Conservation (phyloP, 78 protist genomes). For the Dictyostelium intermedium region DNA sequence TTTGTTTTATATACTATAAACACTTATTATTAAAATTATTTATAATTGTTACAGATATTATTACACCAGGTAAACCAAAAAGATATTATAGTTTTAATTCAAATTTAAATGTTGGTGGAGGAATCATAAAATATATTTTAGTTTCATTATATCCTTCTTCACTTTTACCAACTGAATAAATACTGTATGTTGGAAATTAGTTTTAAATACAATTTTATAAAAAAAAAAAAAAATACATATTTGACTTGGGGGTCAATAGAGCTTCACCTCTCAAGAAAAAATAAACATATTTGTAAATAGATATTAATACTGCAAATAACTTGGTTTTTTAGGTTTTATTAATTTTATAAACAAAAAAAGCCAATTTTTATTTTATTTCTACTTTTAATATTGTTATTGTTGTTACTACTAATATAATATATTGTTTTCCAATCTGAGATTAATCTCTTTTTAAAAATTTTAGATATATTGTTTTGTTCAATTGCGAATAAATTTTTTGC, state of each 20-base stretch:
- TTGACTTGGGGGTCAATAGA: too few species aligned
- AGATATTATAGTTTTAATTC: slow-evolving; percentile 55
- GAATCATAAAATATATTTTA: slow-evolving; percentile 40
- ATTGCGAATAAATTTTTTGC: slow-evolving; percentile 3
- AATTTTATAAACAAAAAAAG: too few species aligned
- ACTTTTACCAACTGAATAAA: slow-evolving; percentile 15
- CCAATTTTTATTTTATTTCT: too few species aligned
- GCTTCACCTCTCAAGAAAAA: background rate
- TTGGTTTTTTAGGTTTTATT: background rate
- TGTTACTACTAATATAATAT: too few species aligned
- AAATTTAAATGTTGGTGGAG: slow-evolving; percentile 64
- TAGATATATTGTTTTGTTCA: background rate
- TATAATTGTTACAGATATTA: background rate
- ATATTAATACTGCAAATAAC: too few species aligned
- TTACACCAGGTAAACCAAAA: slow-evolving; percentile 65
- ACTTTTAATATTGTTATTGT: too few species aligned
- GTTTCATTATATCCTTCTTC: slow-evolving; percentile 60
- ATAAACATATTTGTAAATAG: background rate
- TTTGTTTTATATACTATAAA: background rate
- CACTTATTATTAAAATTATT: background rate
- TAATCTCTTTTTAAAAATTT: background rate
- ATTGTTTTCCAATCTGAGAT: background rate
- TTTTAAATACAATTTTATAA: slow-evolving; percentile 28
- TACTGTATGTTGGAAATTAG: slow-evolving; percentile 51
- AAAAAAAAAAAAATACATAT: background rate